phyloP scores from a whole-genome alignment of 1,284 basidiomycete species.

The Afroboletus lepidellus region DNA sequence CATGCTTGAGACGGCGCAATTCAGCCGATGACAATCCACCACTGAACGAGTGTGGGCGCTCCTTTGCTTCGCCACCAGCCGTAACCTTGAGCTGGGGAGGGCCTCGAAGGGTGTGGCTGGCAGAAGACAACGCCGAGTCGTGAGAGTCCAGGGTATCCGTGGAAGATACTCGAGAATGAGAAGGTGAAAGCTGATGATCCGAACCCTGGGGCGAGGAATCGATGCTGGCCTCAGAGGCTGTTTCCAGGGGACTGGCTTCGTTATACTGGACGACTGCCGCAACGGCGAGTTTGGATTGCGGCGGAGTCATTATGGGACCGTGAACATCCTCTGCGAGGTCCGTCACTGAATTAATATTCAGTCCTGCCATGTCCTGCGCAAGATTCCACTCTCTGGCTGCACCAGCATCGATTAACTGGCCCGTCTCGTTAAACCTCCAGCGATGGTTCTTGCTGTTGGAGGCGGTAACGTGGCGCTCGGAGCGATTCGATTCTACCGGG shows the following conservation, averaged over 20 bases:
- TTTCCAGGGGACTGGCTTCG: slow-evolving; percentile 69
- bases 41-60: slow-evolving; percentile 76
- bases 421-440: slow-evolving; percentile 63
- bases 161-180: slow-evolving; percentile 76
- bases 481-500: slow-evolving; percentile 23
- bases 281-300: slow-evolving; percentile 54
- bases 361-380: slow-evolving; percentile 66
- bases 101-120: slow-evolving; percentile 55
- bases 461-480: slow-evolving; percentile 31
- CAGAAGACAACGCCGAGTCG: slow-evolving; percentile 49
- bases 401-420: slow-evolving; percentile 59
- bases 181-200: slow-evolving; percentile 59
- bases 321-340: slow-evolving; percentile 51
- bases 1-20: slow-evolving; percentile 69
- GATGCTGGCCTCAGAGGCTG: slow-evolving; percentile 64
- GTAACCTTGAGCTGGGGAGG: slow-evolving; percentile 52
- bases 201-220: slow-evolving; percentile 69
- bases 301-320: slow-evolving; percentile 58
- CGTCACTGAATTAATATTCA: slow-evolving; percentile 59
- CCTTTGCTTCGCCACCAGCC: slow-evolving; percentile 56
- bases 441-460: slow-evolving; percentile 41
- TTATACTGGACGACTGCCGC: slow-evolving; percentile 53
- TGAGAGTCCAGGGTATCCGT: slow-evolving; percentile 66
- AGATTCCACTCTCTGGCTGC: slow-evolving; percentile 63
- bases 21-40: slow-evolving; percentile 71